Percentiles rank a stretch among this genome's conserved stretches.
Evolutionary conservation across 345 rosid genomes (phyloP).

Genomic region (Noccaea bulbosa): DNA sequence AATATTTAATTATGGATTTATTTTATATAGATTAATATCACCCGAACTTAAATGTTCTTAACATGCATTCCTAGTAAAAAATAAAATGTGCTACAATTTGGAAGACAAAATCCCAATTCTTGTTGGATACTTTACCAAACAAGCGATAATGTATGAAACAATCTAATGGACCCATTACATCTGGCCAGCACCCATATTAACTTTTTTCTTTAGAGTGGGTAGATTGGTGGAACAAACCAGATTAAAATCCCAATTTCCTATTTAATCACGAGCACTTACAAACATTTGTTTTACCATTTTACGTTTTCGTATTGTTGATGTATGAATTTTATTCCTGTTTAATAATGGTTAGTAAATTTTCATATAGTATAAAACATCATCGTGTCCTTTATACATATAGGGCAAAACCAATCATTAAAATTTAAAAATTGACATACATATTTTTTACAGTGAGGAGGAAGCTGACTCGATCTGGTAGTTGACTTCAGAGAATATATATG

Average conservation of each 20-base stretch:
- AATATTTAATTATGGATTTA: no score
- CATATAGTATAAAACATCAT: not conserved
- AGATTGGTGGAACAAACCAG: conserved; percentile 2
- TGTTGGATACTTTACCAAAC: conserved; percentile 31
- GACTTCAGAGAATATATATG: conserved; percentile 1
- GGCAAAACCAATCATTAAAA: conserved; percentile 23
- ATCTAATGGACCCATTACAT: conserved; percentile 35
- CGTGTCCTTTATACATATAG: not conserved
- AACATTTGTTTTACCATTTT: conserved; percentile 22
- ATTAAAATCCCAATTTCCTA: conserved; percentile 12
- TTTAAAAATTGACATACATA: conserved; percentile 3
- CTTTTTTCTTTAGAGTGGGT: conserved; percentile 25
- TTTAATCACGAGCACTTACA: conserved; percentile 2
- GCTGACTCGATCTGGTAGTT: conserved; percentile 14
- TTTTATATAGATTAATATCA: no score
- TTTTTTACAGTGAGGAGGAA: not conserved
- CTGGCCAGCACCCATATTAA: conserved; percentile 27
- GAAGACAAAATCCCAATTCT: conserved; percentile 16
- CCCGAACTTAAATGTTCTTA: no score
- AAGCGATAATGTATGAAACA: conserved; percentile 7
- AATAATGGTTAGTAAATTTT: not conserved
- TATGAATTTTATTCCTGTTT: not conserved
- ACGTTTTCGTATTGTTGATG: not conserved
- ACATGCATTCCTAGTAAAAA: not conserved
- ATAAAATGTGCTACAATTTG: conserved; percentile 5